Evolutionary conservation across 2,329 filamentous ascomycete species (phyloP).

Genomic region (Aspergillus costaricaensis): DNA sequence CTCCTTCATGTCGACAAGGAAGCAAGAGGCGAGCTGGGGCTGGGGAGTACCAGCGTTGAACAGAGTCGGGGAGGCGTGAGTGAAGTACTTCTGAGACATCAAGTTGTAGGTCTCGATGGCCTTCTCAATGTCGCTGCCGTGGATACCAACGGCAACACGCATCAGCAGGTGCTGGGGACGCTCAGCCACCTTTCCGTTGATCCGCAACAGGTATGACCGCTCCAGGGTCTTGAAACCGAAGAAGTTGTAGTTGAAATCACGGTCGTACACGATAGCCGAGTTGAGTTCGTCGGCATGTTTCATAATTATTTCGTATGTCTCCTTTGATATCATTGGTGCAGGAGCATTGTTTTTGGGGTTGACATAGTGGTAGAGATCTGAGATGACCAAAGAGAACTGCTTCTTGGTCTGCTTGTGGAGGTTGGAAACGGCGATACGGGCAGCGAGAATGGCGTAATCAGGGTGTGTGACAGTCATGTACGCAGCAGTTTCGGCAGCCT

Average conservation of each 20-base stretch:
- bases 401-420: slow-evolving; percentile 99
- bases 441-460: slow-evolving; percentile 97
- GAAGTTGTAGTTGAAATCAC: slow-evolving; percentile 99
- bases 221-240: slow-evolving; percentile 99
- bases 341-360: slow-evolving; percentile 85
- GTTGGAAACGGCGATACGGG: slow-evolving; percentile 98
- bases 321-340: slow-evolving; percentile 92
- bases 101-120: slow-evolving; percentile 97
- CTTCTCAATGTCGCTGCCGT: slow-evolving; percentile 90
- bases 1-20: slow-evolving; percentile 99
- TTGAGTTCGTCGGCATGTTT: slow-evolving; percentile 95
- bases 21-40: slow-evolving; percentile 94
- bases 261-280: slow-evolving; percentile 98
- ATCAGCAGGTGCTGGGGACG: slow-evolving; percentile 99
- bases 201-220: slow-evolving; percentile 93
- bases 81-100: slow-evolving; percentile 99
- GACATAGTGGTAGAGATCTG: slow-evolving; percentile 91
- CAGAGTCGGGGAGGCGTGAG: slow-evolving; percentile 93
- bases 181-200: slow-evolving; percentile 94
- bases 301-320: slow-evolving; percentile 91
- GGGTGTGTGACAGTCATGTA: slow-evolving; percentile 99
- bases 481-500: slow-evolving; percentile 97
- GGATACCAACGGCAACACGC: slow-evolving; percentile 96
- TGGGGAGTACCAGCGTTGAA: slow-evolving; percentile 98
- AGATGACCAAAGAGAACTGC: slow-evolving; percentile 95